Evolutionary conservation across 768 basidiomycete genomes (phyloP), one percentile per base, ranked within the genome.

Genomic region (Boletales sp.): DNA sequence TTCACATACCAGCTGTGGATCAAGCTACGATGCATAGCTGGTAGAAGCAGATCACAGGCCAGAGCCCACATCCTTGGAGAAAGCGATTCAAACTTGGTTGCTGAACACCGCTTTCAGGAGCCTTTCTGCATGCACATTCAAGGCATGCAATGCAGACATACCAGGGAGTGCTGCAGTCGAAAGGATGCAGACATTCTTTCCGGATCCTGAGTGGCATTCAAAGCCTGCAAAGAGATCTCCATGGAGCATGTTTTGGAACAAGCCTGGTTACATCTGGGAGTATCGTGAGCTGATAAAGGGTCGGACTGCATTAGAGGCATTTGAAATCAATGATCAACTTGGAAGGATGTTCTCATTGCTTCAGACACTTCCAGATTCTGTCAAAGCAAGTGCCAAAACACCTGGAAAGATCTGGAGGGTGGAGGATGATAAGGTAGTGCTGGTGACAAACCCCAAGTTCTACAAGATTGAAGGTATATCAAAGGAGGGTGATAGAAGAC

Each of bases 1-100:
- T 57, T 57, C 13, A 57, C 50, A 0, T 43, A 37, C 21, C 56
- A 57, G 2, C 29, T 44, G 10, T 56, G 56, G 56, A 18, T 57
- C 0, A 15, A 45, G 12, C 9, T 57, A 2, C 6, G 24, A 30
- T 0, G 34, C 21, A 32, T 49, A 45, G 50, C 9, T 52, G 9
- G 6, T 24, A 27, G 41, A 46, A 19, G 6, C 24, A 13, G 37
- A 32, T 2, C n/a, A 21, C 4, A 21, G 21, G 21, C 56, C 54
- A 3, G 15, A 27, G 2, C 54, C 38, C 0, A 18, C 37, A 2
- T 44, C 13, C 2, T 17, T 55, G 9, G 9, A 48, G 17, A 39
- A 57, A 17, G 55, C 48, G 0, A 56, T 56, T 30, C 15, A 21
- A 27, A 46, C 27, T 8, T 56, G n/a, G 50, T 27, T 39, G 3